Evolutionary conservation across 768 basidiomycete species (phyloP), one percentile per base, ranked within the genome.

Genomic region (Termitomyces titanicus): DNA sequence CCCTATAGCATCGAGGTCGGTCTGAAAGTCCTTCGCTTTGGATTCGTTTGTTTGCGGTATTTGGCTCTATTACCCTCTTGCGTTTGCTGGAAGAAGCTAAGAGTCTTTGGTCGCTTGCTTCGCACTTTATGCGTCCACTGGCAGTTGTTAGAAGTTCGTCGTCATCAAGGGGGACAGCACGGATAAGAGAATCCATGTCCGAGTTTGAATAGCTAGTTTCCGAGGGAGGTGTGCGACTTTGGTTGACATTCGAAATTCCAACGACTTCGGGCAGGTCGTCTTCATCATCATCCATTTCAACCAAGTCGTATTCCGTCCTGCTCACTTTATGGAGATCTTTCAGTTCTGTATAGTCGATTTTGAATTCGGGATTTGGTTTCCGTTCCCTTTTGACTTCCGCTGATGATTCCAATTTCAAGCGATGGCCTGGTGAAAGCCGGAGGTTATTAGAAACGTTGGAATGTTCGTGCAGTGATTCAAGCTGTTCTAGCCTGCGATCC

Each of bases 281-380:
- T 34, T 77, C 75, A 45, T 79, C 77, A 33, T 76, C 72, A 35
- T 77, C 76, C 29, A 63, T 44, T 13, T 66, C 62, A 34, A 61
- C 50, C 51, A 60, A 54, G 55, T 60, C 66, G 57, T 59, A 60
- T 53, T 48, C 65, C 50, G 43, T 64, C 60, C 44, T 31, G 11
- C 51, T 54, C 25, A 47, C n/a, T 37, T 48, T 35, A 20, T 53
- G 47, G 18, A 58, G 46, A 35, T 71, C 70, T n/a, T 67, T 67
- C 47, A 82, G 55, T 50, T 73, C 68, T 5, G 79, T 66, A 45
- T 86, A 77, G 48, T 80, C 71, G 22, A 86, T 59, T 55, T 81
- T 73, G 57, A 83, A 83, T 56, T 81, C 72, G 24, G 79, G 74
- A 3, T 61, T 56, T 8, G 67, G 37, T 47, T 64, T 66, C 12